phyloP scores from a whole-genome alignment of 106 monocot species.

The Amphibolis antarctica region DNA sequence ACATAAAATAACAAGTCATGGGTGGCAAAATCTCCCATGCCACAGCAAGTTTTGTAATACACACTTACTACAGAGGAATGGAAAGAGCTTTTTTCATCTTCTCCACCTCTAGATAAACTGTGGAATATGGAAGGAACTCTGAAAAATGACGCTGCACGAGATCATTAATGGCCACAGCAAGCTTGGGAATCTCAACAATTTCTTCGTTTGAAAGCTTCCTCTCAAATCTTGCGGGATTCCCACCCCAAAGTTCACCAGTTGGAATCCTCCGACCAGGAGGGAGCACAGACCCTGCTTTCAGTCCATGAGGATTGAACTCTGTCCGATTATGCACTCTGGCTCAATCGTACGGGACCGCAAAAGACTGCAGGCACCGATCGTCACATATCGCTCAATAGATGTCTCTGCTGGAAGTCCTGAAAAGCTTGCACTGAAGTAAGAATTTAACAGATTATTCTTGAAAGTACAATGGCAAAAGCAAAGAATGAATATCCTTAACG shows the following conservation, averaged over 20 bases:
- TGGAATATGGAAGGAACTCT: conserved; percentile 86
- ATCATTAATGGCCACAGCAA: conserved; percentile 77
- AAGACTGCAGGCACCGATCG: conserved; percentile 72
- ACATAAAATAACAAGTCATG: conserved; percentile 1
- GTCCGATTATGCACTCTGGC: conserved; percentile 90
- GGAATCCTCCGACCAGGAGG: conserved; percentile 82
- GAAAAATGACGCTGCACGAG: conserved; percentile 86
- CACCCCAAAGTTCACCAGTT: conserved; percentile 88
- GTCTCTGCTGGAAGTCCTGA: conserved; percentile 94
- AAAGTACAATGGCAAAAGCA: neutral
- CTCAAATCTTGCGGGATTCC: conserved; percentile 81
- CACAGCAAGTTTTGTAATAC: neutral
- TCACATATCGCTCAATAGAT: conserved; percentile 73
- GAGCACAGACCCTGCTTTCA: conserved; percentile 84
- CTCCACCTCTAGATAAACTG: conserved; percentile 79
- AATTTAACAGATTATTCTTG: neutral
- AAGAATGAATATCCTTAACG: too few species aligned
- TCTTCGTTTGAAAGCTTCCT: conserved; percentile 75
- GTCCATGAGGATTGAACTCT: conserved; percentile 90
- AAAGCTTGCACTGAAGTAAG: neutral
- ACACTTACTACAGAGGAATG: conserved; percentile 37
- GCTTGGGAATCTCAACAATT: conserved; percentile 76
- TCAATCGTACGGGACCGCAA: conserved; percentile 83
- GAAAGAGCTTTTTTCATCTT: conserved; percentile 64
- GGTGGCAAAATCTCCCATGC: neutral